phyloP scores from a whole-genome alignment of 2,329 filamentous ascomycete genomes.

The Cordyceps farinosa region DNA sequence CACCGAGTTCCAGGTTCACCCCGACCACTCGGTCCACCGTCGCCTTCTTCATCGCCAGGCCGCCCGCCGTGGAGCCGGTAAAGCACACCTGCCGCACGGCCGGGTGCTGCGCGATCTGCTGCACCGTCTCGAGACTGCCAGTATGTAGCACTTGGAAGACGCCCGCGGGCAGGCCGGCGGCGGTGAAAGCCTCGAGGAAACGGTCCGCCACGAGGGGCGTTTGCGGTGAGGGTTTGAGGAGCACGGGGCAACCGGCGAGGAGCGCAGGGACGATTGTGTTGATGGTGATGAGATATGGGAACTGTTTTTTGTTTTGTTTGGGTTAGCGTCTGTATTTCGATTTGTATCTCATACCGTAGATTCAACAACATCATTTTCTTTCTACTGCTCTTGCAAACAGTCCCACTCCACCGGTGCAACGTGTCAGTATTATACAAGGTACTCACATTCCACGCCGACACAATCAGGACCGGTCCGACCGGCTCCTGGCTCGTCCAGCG shows the following conservation, averaged over 20 bases:
- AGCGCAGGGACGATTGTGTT: constrained; percentile 93
- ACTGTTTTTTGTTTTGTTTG: constrained; percentile 47
- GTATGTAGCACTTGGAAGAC: constrained; percentile 92
- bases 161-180: constrained; percentile 76
- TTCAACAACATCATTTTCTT: too few relatives aligned
- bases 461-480: constrained; percentile 79
- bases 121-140: constrained; percentile 71
- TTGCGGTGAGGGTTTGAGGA: constrained; percentile 91
- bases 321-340: constrained; percentile 18
- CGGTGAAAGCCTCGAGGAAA: constrained; percentile 68
- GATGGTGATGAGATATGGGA: constrained; percentile 88
- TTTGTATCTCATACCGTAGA: too few relatives aligned
- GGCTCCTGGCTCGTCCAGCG: constrained; percentile 85
- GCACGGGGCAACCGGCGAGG: constrained; percentile 83
- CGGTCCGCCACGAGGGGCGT: constrained; percentile 90
- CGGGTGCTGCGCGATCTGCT: constrained; percentile 72
- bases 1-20: constrained; percentile 86
- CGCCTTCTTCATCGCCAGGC: constrained; percentile 78
- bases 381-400: too few relatives aligned
- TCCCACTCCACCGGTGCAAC: neutral
- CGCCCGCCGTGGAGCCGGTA: constrained; percentile 86
- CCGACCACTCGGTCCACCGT: constrained; percentile 78
- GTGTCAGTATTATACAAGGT: neutral
- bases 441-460: constrained; percentile 95
- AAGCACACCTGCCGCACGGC: constrained; percentile 81